Percentiles rank a stretch among this genome's conserved stretches.
These are phyloP conservation scores for Seiridium cupressi DNA, from an alignment of 2,329 filamentous ascomycete species.

Conservation along the genomic window DNA sequence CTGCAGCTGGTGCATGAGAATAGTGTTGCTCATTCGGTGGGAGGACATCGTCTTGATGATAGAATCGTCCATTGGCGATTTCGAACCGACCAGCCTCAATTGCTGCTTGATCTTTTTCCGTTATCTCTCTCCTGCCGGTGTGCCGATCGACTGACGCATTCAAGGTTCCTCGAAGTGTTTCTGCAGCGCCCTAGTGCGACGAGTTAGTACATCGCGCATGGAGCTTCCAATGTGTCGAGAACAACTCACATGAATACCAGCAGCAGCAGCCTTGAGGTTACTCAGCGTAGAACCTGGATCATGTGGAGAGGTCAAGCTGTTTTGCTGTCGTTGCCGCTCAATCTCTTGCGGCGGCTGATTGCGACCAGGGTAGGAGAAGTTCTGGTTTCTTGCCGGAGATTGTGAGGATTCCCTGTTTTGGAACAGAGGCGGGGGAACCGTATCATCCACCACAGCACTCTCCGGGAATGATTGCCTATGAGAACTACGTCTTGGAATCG, in stretches of 20 bases:
- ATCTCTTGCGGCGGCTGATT: constrained; percentile 4
- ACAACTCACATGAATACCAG: constrained; percentile 8
- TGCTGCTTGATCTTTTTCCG: constrained; percentile 11
- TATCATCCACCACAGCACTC: background rate
- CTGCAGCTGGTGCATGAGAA: background rate
- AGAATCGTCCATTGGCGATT: constrained; percentile 10
- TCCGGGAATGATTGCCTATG: background rate
- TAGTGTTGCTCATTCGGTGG: background rate
- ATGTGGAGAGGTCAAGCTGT: background rate
- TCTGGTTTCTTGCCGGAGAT: constrained; percentile 2
- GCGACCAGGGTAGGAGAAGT: constrained; percentile 9
- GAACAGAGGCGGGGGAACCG: background rate
- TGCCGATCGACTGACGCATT: constrained; percentile 19
- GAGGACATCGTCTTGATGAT: constrained; percentile 13
- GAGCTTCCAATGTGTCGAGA: constrained; percentile 7
- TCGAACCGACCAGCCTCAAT: constrained; percentile 15
- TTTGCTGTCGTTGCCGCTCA: background rate
- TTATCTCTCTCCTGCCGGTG: constrained; percentile 10
- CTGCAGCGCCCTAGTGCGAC: constrained; percentile 20
- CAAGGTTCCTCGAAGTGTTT: constrained; percentile 22
- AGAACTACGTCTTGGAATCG: constrained; percentile 3
- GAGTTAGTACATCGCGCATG: constrained; percentile 15
- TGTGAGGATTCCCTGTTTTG: background rate
- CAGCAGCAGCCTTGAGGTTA: constrained; percentile 8
- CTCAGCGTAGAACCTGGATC: background rate